Evolutionary conservation across 805 yeast genomes (phyloP).

Genomic region (Lachancea lanzarotensis): DNA sequence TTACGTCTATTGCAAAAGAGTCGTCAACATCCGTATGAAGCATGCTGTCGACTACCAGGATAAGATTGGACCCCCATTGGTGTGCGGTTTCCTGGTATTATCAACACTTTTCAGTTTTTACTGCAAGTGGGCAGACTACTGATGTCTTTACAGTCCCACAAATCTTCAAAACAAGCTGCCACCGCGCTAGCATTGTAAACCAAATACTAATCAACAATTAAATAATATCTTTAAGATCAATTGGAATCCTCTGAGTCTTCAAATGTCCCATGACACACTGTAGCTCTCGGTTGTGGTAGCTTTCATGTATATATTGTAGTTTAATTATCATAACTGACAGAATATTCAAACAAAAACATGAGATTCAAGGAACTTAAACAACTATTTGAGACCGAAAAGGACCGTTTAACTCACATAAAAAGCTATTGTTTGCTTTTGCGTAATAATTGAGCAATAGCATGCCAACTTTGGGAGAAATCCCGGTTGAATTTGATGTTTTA

Average conservation of each 20-base stretch:
- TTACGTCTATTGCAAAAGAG: conserved; percentile 72
- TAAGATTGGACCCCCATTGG: conserved; percentile 74
- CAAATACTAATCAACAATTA: too few species aligned
- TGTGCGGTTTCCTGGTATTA: conserved; percentile 66
- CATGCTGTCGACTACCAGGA: conserved; percentile 83
- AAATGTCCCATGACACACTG: too few species aligned
- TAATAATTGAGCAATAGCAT: neutral
- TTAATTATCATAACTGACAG: too few species aligned
- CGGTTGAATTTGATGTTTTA: conserved; percentile 37
- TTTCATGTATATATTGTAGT: too few species aligned
- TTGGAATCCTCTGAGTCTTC: too few species aligned
- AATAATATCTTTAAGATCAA: too few species aligned
- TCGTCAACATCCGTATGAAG: conserved; percentile 72
- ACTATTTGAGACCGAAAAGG: neutral
- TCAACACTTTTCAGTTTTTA: conserved; percentile 60
- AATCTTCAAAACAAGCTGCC: neutral
- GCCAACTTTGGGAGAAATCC: conserved; percentile 3
- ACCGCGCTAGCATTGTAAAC: too few species aligned
- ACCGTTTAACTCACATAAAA: neutral
- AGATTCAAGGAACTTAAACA: neutral
- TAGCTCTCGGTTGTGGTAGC: too few species aligned
- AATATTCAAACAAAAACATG: neutral
- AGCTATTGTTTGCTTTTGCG: neutral
- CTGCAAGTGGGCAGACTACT: conserved; percentile 24
- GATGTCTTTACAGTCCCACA: neutral